Conservation (phyloP, 805 yeast genomes). For the Lipomyces yamadae region DNA sequence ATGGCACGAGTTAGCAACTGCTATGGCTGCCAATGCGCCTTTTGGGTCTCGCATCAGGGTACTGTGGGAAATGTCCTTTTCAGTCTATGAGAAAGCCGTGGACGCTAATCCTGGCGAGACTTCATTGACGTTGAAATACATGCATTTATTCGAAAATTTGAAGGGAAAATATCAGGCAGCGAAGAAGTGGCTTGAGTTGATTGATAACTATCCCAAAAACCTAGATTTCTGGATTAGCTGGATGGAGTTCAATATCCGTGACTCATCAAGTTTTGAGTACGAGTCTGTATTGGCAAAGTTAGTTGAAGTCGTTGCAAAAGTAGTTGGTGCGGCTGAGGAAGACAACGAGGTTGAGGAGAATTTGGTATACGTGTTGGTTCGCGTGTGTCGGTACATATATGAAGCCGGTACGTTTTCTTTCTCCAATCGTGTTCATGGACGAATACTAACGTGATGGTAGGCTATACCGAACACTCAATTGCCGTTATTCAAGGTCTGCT, state of each 20-base stretch:
- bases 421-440: background rate
- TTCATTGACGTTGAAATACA: constrained; percentile 13
- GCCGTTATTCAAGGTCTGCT: constrained; percentile 38
- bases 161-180: constrained; percentile 30
- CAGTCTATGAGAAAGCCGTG: constrained; percentile 29
- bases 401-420: constrained; percentile 25
- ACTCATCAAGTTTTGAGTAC: constrained; percentile 25
- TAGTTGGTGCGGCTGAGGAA: background rate
- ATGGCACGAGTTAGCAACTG: constrained; percentile 26
- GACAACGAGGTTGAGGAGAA: constrained; percentile 11
- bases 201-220: constrained; percentile 18
- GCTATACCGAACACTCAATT: constrained; percentile 39
- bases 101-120: constrained; percentile 22
- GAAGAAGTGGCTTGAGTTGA: constrained; percentile 17
- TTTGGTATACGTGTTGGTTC: constrained; percentile 10
- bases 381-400: constrained; percentile 12
- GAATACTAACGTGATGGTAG: background rate
- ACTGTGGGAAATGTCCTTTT: constrained; percentile 22
- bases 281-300: constrained; percentile 12
- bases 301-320: constrained; percentile 2
- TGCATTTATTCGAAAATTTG: constrained; percentile 19
- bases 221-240: constrained; percentile 24
- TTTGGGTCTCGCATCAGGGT: constrained; percentile 4
- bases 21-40: constrained; percentile 9
- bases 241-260: constrained; percentile 28